Base-by-base conservation (phyloP, 1,284 basidiomycete genomes). In the Chondrostereum purpureum region DNA sequence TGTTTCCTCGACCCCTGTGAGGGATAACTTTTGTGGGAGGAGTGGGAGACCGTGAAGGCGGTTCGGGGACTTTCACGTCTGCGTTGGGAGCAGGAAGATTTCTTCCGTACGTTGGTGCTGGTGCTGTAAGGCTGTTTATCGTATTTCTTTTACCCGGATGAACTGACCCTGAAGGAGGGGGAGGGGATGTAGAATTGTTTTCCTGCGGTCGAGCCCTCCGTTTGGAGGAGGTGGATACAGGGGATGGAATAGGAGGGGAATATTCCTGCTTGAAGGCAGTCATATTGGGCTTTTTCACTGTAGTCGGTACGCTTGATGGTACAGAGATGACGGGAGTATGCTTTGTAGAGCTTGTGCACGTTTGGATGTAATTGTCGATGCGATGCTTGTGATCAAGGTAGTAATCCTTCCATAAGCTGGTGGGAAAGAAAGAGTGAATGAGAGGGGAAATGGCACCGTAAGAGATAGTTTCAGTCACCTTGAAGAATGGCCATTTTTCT, bases 21-120 rank as follows among this genome's bases (percentile, higher is more conserved):
- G 63, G 59, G 39, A 77, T 64, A 18, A 78, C 55, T 43, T 60
- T 59, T 4, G 65, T 70, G 2, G 83, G 83, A 22, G 83, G 83
- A 2, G 70, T 76, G 2, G 83, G 83, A n/a, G 77, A 77, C 34
- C 80, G 74, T 16, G 79, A 78, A 6, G 80, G 79, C 11, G 78
- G 75, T 8, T 70, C 67, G 2, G 81, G 80, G 35, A 80, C 64
- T 52, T 66, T 70, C 44, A 80, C 64, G 39, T 77, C 71, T 39
- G 72, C 64, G 54, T 80, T 72, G 16, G 78, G 78, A 4, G 77
- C 66, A 42, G 77, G 76, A 20, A 80, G 55, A 39, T 67, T 69
- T 33, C 63, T 60, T 34, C 66, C 65, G 56, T 67, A 69, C 34
- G 71, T 58, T 51, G 68, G 64, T 1, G 59, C 50, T 48, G 65